Evolutionary conservation across 148 eudicot genomes (phyloP).

Genomic region (Silene latifolia): DNA sequence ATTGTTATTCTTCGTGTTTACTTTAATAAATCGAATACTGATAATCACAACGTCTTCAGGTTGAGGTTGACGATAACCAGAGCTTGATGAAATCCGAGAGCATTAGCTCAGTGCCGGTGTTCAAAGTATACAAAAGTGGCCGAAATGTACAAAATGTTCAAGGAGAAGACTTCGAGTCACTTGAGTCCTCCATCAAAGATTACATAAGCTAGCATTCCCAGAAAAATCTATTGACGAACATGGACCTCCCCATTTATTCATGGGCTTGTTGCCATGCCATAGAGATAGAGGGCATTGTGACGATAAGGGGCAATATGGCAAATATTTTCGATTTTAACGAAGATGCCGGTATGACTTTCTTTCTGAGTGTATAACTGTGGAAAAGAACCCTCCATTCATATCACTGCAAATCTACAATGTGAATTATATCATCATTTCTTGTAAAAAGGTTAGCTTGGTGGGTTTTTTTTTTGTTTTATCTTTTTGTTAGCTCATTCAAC

Average conservation of each 20-base stretch:
- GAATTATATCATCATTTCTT: slow-evolving; percentile 12
- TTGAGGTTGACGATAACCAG: slow-evolving; percentile 42
- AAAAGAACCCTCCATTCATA: neutral
- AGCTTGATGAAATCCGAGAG: slow-evolving; percentile 44
- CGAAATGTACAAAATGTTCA: slow-evolving; percentile 37
- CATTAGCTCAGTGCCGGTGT: slow-evolving; percentile 43
- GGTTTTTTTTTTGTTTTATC: slow-evolving; percentile 3
- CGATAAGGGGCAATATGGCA: neutral
- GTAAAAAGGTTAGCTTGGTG: slow-evolving; percentile 7
- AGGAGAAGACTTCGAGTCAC: slow-evolving; percentile 41
- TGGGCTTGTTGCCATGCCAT: neutral
- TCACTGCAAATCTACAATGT: neutral
- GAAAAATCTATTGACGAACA: slow-evolving; percentile 10
- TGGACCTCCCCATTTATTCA: neutral
- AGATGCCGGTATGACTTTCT: slow-evolving; percentile 12
- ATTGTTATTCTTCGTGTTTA: no score
- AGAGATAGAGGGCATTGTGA: slow-evolving; percentile 12
- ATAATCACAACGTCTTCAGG: slow-evolving; percentile 21
- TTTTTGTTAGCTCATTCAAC: neutral
- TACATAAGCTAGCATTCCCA: slow-evolving; percentile 25
- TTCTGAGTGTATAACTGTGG: slow-evolving; percentile 12
- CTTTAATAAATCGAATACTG: neutral
- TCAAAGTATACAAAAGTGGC: slow-evolving; percentile 52
- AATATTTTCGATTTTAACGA: neutral
- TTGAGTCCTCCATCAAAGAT: slow-evolving; percentile 46